Percentiles rank a stretch among this genome's conserved stretches.
These are phyloP conservation scores for Chernovozyma sophiae-reginae DNA, from an alignment of 1,139 yeast species.

Conservation along the genomic window DNA sequence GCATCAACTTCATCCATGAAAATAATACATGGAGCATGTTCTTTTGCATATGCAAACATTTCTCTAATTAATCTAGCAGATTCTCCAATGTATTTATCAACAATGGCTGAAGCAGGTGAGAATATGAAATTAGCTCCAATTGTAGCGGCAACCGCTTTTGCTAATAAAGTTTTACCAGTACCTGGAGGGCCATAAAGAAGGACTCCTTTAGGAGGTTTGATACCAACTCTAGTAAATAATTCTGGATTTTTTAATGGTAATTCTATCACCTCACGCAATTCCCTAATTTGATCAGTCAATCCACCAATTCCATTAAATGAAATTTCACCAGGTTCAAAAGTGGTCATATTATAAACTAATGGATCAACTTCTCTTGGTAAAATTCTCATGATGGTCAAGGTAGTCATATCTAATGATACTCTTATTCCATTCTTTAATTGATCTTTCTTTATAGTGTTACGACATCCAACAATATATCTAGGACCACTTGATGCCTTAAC, in stretches of 20 bases:
- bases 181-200: conserved; percentile 99
- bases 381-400: conserved; percentile 95
- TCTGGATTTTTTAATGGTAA: conserved; percentile 97
- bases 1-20: conserved; percentile 99
- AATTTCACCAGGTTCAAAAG: conserved; percentile 94
- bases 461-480: conserved; percentile 94
- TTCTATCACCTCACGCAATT: conserved; percentile 95
- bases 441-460: conserved; percentile 85
- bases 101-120: conserved; percentile 97
- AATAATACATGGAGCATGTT: conserved; percentile 97
- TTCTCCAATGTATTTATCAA: conserved; percentile 98
- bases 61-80: conserved; percentile 95
- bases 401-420: conserved; percentile 96
- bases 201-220: conserved; percentile 98
- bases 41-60: conserved; percentile 98
- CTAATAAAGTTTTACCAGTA: conserved; percentile 92
- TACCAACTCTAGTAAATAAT: conserved; percentile 90
- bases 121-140: conserved; percentile 97
- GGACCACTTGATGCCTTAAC: conserved; percentile 98
- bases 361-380: conserved; percentile 99
- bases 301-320: conserved; percentile 98
- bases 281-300: conserved; percentile 90
- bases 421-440: conserved; percentile 89
- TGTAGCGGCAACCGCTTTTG: conserved; percentile 98
- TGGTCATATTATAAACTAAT: conserved; percentile 95